Percentiles rank a stretch among this genome's conserved stretches.
Evolutionary conservation across 352 stramenopile species (phyloP).

Genomic region (Blastocystis sp.): DNA sequence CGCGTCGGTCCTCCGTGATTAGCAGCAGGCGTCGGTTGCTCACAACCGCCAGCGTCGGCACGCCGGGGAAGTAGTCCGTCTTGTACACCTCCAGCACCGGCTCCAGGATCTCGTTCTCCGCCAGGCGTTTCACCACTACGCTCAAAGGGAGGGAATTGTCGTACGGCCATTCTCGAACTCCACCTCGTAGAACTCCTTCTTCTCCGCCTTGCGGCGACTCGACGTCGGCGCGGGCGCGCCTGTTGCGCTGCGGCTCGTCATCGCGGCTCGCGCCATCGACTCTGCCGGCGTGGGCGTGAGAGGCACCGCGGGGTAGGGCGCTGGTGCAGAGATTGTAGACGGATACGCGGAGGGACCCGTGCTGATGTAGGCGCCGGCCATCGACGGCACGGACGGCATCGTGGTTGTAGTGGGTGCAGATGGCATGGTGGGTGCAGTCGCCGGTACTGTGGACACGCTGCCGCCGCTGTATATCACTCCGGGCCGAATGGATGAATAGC

Average conservation of each 20-base stretch:
- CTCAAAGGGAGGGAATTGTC: not conserved
- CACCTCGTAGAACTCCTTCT: conserved; percentile 64
- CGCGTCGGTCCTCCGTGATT: conserved; percentile 5
- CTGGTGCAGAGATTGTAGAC: no score
- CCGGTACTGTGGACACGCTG: no score
- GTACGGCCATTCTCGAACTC: conserved; percentile 5
- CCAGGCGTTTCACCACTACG: conserved; percentile 26
- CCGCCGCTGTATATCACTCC: not conserved
- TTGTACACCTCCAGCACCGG: not conserved
- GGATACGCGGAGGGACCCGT: no score
- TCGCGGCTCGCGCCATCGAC: not conserved
- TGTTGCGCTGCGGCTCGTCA: not conserved
- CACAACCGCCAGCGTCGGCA: not conserved
- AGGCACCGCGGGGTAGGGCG: no score
- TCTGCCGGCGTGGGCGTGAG: not conserved
- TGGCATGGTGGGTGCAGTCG: not conserved
- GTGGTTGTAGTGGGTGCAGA: not conserved
- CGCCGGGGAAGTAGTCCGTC: conserved; percentile 1
- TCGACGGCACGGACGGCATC: not conserved
- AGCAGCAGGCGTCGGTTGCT: conserved; percentile 26
- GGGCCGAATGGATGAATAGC: not conserved
- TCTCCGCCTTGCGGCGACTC: not conserved
- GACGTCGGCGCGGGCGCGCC: not conserved
- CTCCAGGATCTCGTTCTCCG: not conserved
- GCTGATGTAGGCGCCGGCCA: no score